Base-by-base conservation (phyloP, 2,329 filamentous ascomycete species). In the Aspergillus costaricaensis region DNA sequence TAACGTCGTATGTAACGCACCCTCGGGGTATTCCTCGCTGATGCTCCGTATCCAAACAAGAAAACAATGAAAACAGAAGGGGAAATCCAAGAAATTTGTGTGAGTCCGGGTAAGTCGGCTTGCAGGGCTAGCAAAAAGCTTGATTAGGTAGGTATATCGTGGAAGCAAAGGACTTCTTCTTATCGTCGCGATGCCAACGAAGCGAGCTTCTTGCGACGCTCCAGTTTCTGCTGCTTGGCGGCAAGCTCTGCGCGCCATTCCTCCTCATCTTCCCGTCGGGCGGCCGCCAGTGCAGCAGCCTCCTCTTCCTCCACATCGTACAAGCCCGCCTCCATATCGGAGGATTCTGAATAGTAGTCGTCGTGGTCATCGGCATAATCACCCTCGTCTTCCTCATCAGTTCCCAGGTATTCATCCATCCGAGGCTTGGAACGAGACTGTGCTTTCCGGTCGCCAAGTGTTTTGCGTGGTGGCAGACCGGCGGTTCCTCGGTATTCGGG, bases 271-370 rank as follows among this genome's bases (percentile, higher is more conserved):
- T 83, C 81, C 58, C 68, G 70, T 55, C 72, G 76, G 6, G 81
- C 81, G 43, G 64, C 67, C 57, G 70, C 74, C 36, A 80, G 65
- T 7, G 81, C 80, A 14, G 62, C 61, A 21, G 68, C 71, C 66
- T 83, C 81, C 67, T 83, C 81, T 25, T 73, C 63, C 57, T 80
- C 79, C 52, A 82, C 68, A 61, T 82, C 80, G 54, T 75, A 71
- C 19, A 78, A 70, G 21, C 79, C 81, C 53, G 79, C 81, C 68
- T 83, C 81, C 81, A 83, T 83, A 61, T 81, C 80, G n/a, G 79
- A 80, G 7, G 77, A 80, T 39, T 80, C 79, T 1, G 78, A 81
- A 53, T 76, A 79, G 61, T 77, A 76, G 62, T 79, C 77, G 12
- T 79, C 74, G 54, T 76, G 74, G 41, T 72, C 74, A 36, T 74